phyloP scores from a whole-genome alignment of 2,329 filamentous ascomycete species.

The Waltergamsia citrina region DNA sequence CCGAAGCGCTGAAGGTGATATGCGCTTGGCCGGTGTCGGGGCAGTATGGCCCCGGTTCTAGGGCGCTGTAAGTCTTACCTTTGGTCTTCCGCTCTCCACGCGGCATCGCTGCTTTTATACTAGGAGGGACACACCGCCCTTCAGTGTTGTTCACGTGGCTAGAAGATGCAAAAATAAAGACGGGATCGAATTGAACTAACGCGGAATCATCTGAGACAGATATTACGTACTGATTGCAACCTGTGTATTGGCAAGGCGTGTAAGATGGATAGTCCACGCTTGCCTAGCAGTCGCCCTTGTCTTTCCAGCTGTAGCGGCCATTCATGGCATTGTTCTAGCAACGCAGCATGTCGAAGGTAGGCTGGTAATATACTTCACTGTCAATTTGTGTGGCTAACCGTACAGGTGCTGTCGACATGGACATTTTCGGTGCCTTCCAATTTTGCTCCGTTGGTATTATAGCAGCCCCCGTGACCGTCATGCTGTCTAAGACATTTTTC shows the following conservation, averaged over 20 bases:
- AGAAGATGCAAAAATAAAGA: too few species aligned
- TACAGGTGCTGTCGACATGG: conserved; percentile 56
- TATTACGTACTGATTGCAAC: conserved; percentile 56
- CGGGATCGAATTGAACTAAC: conserved; percentile 2
- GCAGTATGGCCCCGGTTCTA: too few species aligned
- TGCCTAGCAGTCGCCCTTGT: conserved; percentile 54
- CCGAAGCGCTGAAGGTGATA: too few species aligned
- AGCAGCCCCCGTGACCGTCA: conserved; percentile 52
- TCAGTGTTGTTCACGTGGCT: too few species aligned
- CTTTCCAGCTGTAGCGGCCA: conserved; percentile 52
- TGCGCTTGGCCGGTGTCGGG: too few species aligned
- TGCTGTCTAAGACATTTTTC: conserved; percentile 54
- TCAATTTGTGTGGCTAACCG: too few species aligned
- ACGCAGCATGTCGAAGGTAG: conserved; percentile 48
- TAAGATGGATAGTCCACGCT: conserved; percentile 52
- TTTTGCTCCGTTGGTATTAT: conserved; percentile 57
- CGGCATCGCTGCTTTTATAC: too few species aligned
- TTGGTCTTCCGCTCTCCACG: too few species aligned
- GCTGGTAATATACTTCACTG: conserved; percentile 10
- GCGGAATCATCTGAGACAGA: conserved; percentile 18
- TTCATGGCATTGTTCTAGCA: conserved; percentile 54
- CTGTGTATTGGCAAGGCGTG: conserved; percentile 52
- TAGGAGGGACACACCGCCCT: too few species aligned
- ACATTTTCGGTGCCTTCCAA: conserved; percentile 60
- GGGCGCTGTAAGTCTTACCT: too few species aligned